Percentiles rank a stretch among this genome's conserved stretches.
Evolutionary conservation across 2,329 filamentous ascomycete species (phyloP).

Genomic region (Eutypella sp.): DNA sequence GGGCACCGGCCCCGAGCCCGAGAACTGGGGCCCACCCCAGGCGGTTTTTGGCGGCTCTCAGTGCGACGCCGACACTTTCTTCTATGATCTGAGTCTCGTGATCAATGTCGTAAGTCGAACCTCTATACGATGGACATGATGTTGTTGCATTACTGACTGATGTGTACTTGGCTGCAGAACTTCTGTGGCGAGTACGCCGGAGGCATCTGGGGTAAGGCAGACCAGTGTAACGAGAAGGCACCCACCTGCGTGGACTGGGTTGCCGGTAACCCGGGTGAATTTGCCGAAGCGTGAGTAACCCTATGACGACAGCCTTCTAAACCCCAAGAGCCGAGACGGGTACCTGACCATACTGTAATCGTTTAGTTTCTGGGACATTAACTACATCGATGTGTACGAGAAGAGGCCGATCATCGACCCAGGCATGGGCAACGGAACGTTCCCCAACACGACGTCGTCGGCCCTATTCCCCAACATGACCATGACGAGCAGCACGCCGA

Average conservation of each 20-base stretch:
- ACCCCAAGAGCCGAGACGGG: too few relatives aligned
- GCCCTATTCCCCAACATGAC: slow-evolving; percentile 1
- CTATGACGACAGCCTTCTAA: not conserved
- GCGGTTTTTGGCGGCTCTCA: slow-evolving; percentile 60
- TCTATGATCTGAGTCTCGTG: slow-evolving; percentile 65
- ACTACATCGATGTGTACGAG: slow-evolving; percentile 46
- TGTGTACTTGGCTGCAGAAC: slow-evolving; percentile 34
- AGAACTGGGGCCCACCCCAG: slow-evolving; percentile 62
- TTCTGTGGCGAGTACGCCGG: slow-evolving; percentile 76
- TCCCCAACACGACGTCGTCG: slow-evolving; percentile 5
- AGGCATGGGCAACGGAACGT: not conserved
- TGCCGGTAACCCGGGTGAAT: slow-evolving; percentile 38
- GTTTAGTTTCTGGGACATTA: slow-evolving; percentile 46
- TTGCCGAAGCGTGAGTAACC: slow-evolving; percentile 31
- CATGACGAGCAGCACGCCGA: slow-evolving; percentile 1
- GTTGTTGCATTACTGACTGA: too few relatives aligned
- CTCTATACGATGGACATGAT: not conserved
- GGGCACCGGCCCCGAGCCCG: slow-evolving; percentile 58
- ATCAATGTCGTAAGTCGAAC: slow-evolving; percentile 54
- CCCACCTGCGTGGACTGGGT: slow-evolving; percentile 44
- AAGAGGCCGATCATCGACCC: slow-evolving; percentile 5
- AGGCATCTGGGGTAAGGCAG: slow-evolving; percentile 34
- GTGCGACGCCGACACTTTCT: slow-evolving; percentile 64
- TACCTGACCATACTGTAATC: not conserved
- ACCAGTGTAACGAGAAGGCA: slow-evolving; percentile 35